Conservation (phyloP, 2,329 filamentous ascomycete genomes). For the Kalaharituber pfeilii region DNA sequence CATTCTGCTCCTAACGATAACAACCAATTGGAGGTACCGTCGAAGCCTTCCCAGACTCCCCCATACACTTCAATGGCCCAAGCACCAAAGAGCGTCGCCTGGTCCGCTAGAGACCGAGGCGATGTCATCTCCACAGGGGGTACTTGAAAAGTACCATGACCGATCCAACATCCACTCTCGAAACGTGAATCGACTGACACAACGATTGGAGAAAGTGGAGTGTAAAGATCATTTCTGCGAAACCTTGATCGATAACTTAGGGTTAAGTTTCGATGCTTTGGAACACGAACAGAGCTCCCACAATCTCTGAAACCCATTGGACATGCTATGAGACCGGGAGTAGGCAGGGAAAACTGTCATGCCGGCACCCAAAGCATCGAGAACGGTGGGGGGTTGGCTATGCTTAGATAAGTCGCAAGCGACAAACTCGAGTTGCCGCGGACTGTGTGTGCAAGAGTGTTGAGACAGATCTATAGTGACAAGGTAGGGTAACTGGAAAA, state of each 20-base stretch:
- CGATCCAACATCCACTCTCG: neutral
- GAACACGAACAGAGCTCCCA: neutral
- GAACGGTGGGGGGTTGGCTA: constrained; percentile 15
- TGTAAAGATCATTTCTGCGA: constrained; percentile 10
- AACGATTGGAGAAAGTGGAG: constrained; percentile 12
- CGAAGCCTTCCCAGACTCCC: constrained; percentile 10
- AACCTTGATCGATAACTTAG: constrained; percentile 17
- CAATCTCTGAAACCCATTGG: neutral
- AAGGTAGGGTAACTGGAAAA: neutral
- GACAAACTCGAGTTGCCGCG: too few relatives aligned
- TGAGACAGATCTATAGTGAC: constrained; percentile 1
- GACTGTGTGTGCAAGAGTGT: neutral
- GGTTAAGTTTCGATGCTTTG: constrained; percentile 19
- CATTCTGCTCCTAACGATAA: constrained; percentile 12
- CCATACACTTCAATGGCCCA: constrained; percentile 13
- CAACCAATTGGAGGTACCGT: constrained; percentile 11
- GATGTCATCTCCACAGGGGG: constrained; percentile 14
- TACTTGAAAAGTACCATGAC: constrained; percentile 6
- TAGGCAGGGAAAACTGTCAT: neutral
- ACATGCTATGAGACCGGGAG: neutral
- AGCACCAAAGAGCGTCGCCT: constrained; percentile 11
- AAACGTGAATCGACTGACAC: constrained; percentile 4
- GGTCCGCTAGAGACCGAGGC: constrained; percentile 5
- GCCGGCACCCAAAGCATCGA: neutral
- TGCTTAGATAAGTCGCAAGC: neutral